A percentile compares a stretch with the other conserved stretches of the same genome.
Evolutionary conservation across 305 asterid species (phyloP).

Genomic region (Solanum hybrid): DNA sequence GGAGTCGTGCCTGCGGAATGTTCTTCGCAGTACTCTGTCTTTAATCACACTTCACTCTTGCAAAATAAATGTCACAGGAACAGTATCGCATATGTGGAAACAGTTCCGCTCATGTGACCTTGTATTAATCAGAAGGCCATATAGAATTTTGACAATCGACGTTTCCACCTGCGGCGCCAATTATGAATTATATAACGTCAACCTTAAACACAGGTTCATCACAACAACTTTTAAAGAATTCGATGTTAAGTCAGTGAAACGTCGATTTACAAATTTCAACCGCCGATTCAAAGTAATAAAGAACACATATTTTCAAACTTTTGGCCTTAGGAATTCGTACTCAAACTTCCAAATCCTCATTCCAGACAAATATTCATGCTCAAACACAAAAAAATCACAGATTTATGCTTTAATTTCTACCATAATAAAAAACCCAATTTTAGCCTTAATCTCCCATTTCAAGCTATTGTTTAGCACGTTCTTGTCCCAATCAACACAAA

Average conservation of each 20-base stretch:
- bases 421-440: neutral
- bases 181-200: neutral
- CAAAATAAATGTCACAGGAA: neutral
- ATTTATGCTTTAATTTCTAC: neutral
- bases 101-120: neutral
- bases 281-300: neutral
- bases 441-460: neutral
- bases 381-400: neutral
- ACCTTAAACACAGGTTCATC: neutral
- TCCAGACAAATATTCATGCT: neutral
- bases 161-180: neutral
- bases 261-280: neutral
- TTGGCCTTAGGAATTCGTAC: neutral
- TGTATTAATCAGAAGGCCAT: neutral
- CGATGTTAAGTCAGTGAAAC: neutral
- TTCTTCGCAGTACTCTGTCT: neutral
- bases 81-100: neutral
- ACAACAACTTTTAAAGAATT: neutral
- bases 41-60: neutral
- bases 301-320: neutral
- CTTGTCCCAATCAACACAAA: neutral
- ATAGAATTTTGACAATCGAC: neutral
- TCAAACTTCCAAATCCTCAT: neutral
- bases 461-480: neutral
- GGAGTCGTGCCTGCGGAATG: neutral